These are phyloP conservation scores for Mortierella sp. DNA, from an alignment of 371 early-diverging fungal species.

Conservation along the genomic window DNA sequence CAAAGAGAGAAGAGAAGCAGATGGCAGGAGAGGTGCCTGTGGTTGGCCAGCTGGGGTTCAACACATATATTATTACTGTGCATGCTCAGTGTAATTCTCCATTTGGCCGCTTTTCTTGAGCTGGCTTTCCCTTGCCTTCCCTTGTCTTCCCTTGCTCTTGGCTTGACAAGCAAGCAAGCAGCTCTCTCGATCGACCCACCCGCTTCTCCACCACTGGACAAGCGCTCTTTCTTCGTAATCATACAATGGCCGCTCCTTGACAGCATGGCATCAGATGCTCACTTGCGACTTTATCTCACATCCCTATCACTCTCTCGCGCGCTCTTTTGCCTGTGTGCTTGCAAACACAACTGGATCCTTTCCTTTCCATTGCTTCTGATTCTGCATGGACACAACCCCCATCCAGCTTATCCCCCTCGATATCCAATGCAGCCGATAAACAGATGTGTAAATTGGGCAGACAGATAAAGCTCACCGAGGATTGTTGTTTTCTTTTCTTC, in stretches of 20 bases:
- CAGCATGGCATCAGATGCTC: neutral
- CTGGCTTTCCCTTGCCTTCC: neutral
- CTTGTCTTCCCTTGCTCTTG: too few species aligned
- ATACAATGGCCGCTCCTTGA: neutral
- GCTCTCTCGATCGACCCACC: neutral
- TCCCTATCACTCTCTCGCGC: too few species aligned
- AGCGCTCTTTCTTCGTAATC: neutral
- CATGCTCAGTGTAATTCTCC: neutral
- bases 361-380: too few species aligned
- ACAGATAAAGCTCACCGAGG: neutral
- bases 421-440: too few species aligned
- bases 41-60: slow-evolving; percentile 12
- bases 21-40: neutral
- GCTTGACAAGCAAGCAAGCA: neutral
- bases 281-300: neutral
- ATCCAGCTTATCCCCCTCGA: too few species aligned
- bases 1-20: neutral
- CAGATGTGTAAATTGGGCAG: too few species aligned
- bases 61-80: neutral
- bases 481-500: neutral
- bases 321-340: neutral
- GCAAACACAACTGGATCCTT: too few species aligned
- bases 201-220: neutral
- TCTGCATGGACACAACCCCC: too few species aligned
- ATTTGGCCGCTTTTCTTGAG: neutral